phyloP scores from a whole-genome alignment of 257 asterid genomes.

The Oldenlandia corymbosa region DNA sequence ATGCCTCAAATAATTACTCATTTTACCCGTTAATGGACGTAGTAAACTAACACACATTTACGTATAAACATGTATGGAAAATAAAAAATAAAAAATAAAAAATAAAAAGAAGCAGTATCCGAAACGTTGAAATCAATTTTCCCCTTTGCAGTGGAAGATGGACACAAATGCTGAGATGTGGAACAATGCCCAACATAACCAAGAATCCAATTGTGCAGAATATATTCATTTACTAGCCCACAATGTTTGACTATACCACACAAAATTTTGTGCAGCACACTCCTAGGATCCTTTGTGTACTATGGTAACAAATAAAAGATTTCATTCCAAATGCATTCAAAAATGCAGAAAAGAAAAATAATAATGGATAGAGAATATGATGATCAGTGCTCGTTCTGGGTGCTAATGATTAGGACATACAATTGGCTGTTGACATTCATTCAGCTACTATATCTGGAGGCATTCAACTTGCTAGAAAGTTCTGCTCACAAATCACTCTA shows the following conservation, averaged over 20 bases:
- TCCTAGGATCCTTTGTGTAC: neutral
- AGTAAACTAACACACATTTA: too few relatives aligned
- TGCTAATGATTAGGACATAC: constrained; percentile 1
- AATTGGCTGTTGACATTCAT: neutral
- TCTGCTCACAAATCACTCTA: neutral
- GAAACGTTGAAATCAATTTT: neutral
- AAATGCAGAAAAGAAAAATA: neutral
- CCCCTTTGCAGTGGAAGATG: constrained; percentile 9
- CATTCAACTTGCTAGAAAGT: neutral
- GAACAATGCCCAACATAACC: constrained; percentile 7
- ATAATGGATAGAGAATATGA: neutral
- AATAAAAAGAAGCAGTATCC: constrained; percentile 1
- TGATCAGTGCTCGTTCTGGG: constrained; percentile 6
- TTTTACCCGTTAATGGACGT: too few relatives aligned
- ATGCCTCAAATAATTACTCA: too few relatives aligned
- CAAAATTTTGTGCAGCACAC: constrained; percentile 6
- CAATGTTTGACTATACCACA: constrained; percentile 14
- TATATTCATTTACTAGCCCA: constrained; percentile 22
- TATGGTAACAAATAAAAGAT: neutral
- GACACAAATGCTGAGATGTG: constrained; percentile 7
- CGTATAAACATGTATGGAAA: too few relatives aligned
- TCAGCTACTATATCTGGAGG: neutral
- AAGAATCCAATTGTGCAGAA: constrained; percentile 10
- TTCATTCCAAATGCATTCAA: constrained; percentile 3
- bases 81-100: too few relatives aligned